Percentiles rank a stretch among this genome's conserved stretches.
These are phyloP conservation scores for Penicillium odoratum DNA, from an alignment of 495 filamentous ascomycete species.

Conservation along the genomic window DNA sequence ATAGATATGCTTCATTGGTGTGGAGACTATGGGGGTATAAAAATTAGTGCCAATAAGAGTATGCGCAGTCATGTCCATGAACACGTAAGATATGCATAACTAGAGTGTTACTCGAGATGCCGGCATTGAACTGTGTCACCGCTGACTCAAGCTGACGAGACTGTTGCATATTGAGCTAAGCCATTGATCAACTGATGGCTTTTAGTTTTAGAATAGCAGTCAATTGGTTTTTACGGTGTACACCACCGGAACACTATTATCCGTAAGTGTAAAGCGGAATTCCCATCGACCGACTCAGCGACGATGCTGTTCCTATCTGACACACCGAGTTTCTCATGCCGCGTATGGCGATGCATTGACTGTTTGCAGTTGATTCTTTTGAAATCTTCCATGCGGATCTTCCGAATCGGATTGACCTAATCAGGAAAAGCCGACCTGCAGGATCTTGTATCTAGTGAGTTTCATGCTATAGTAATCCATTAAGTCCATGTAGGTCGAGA, in stretches of 20 bases:
- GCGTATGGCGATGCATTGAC: constrained; percentile 1
- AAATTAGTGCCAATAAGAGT: background rate
- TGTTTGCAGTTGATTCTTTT: background rate
- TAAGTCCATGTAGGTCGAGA: constrained; percentile 1
- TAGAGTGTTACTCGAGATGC: background rate
- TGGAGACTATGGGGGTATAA: background rate
- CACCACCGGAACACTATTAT: background rate
- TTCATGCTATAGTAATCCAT: background rate
- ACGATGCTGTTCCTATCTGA: constrained; percentile 10
- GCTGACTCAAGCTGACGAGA: background rate
- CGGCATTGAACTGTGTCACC: background rate
- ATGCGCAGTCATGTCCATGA: background rate
- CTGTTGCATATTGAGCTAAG: background rate
- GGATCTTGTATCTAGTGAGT: background rate
- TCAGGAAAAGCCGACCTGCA: constrained; percentile 15
- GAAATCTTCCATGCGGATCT: background rate
- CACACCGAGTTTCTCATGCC: constrained; percentile 12
- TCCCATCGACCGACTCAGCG: constrained; percentile 10
- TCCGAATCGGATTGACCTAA: constrained; percentile 18
- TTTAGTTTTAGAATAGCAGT: background rate
- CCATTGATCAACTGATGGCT: no score
- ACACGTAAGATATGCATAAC: background rate
- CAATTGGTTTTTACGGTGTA: background rate
- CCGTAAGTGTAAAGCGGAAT: background rate
- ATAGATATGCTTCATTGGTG: constrained; percentile 1